phyloP scores from a whole-genome alignment of 1,284 basidiomycete genomes.

The Boletellus deceptivus region DNA sequence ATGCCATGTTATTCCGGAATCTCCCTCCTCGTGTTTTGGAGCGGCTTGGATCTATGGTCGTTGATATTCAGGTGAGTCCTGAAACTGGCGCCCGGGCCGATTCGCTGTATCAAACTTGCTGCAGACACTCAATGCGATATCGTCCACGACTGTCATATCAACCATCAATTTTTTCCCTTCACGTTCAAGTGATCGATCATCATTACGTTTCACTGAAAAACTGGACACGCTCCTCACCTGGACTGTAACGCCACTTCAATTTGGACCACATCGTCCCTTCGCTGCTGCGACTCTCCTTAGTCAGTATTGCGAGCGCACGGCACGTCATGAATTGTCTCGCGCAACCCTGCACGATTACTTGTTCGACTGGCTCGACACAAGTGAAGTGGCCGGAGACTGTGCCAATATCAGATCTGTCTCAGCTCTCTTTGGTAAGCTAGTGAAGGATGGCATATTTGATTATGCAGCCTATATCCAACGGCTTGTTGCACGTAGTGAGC shows the following conservation, averaged over 20 bases:
- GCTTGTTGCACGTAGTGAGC: conserved; percentile 78
- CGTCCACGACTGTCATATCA: conserved; percentile 64
- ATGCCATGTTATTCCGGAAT: conserved; percentile 73
- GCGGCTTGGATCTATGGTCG: conserved; percentile 60
- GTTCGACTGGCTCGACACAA: conserved; percentile 84
- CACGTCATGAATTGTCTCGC: conserved; percentile 53
- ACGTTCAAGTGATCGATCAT: conserved; percentile 39
- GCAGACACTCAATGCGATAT: conserved; percentile 81
- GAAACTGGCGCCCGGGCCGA: neutral
- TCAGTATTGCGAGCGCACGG: conserved; percentile 64
- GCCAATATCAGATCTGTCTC: conserved; percentile 64
- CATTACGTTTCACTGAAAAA: conserved; percentile 59
- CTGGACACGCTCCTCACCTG: conserved; percentile 82
- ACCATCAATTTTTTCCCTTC: conserved; percentile 59
- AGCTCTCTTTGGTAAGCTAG: conserved; percentile 77
- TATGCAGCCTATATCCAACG: conserved; percentile 85
- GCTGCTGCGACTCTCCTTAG: conserved; percentile 76
- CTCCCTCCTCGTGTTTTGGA: conserved; percentile 59
- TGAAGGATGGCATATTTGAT: conserved; percentile 74
- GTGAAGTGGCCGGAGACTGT: conserved; percentile 56
- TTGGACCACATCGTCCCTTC: conserved; percentile 82
- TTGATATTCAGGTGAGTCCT: conserved; percentile 64
- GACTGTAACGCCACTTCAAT: conserved; percentile 82
- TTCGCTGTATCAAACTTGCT: neutral
- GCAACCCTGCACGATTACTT: conserved; percentile 68